Conservation (phyloP, 768 basidiomycete species). For the Pleurotus pulmonarius region DNA sequence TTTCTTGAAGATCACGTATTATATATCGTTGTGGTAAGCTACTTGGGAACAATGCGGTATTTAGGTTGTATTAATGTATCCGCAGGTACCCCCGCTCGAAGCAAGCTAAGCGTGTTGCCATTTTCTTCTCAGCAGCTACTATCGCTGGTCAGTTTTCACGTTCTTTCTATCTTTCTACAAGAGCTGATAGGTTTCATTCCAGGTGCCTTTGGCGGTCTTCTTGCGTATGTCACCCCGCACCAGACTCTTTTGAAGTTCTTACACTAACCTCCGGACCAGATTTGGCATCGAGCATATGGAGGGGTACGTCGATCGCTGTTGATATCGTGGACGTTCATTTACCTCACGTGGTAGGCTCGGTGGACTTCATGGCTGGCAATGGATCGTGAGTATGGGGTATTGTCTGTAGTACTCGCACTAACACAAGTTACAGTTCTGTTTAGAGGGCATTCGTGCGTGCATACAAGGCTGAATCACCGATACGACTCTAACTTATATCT, state of each 20-base stretch:
- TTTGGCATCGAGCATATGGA: slow-evolving; percentile 28
- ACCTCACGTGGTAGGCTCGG: slow-evolving; percentile 12
- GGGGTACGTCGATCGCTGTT: slow-evolving; percentile 18
- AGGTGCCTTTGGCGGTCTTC: slow-evolving; percentile 43
- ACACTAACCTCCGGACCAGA: background rate
- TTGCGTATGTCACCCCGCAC: slow-evolving; percentile 27
- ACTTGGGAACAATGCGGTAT: background rate
- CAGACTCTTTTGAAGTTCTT: background rate
- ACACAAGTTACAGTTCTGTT: slow-evolving; percentile 20
- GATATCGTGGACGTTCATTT: background rate
- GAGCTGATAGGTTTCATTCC: background rate
- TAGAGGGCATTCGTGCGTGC: slow-evolving; percentile 31
- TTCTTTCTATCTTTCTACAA: background rate
- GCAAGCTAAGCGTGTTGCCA: slow-evolving; percentile 46
- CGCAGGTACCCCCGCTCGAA: slow-evolving; percentile 40
- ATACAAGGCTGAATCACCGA: background rate
- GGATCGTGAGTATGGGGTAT: slow-evolving; percentile 26
- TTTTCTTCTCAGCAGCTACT: slow-evolving; percentile 57
- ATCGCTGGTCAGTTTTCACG: slow-evolving; percentile 31
- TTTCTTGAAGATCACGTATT: slow-evolving; percentile 24
- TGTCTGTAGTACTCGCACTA: background rate
- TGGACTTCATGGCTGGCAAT: slow-evolving; percentile 31
- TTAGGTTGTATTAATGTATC: too few relatives aligned
- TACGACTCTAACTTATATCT: background rate
- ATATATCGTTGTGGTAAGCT: slow-evolving; percentile 40